phyloP scores from a whole-genome alignment of 345 rosid species.

The Jatropha curcas region DNA sequence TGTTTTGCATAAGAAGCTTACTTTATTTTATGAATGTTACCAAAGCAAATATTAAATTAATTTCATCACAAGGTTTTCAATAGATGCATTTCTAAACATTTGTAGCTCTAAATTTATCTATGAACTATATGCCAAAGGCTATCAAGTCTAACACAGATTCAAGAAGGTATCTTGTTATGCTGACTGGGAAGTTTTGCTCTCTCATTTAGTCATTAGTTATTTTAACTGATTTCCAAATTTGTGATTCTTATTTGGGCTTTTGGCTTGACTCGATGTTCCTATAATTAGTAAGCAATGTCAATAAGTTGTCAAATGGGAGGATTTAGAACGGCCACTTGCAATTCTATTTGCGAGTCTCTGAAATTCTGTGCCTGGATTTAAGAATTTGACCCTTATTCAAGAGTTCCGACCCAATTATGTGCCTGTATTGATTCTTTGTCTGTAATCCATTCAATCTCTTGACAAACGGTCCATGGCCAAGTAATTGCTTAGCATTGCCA shows the following conservation, averaged over 20 bases:
- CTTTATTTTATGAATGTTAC: not conserved
- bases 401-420: not conserved
- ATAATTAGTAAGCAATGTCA: not conserved
- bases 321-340: not conserved
- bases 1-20: not conserved
- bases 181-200: not conserved
- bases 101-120: not conserved
- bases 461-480: not conserved
- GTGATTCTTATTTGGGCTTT: not conserved
- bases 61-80: not conserved
- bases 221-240: not conserved
- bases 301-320: constrained; percentile 1
- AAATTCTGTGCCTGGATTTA: not conserved
- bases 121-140: not conserved
- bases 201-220: not conserved
- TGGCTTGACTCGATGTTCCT: not conserved
- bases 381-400: not conserved
- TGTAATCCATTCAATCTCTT: not conserved
- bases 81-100: not conserved
- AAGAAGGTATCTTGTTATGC: not conserved
- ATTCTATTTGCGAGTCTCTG: not conserved
- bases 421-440: not conserved
- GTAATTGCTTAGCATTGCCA: not conserved
- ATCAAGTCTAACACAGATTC: not conserved
- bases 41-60: not conserved